phyloP scores from a whole-genome alignment of 176 grass and related monocot genomes.

The Dactylis glomerata region DNA sequence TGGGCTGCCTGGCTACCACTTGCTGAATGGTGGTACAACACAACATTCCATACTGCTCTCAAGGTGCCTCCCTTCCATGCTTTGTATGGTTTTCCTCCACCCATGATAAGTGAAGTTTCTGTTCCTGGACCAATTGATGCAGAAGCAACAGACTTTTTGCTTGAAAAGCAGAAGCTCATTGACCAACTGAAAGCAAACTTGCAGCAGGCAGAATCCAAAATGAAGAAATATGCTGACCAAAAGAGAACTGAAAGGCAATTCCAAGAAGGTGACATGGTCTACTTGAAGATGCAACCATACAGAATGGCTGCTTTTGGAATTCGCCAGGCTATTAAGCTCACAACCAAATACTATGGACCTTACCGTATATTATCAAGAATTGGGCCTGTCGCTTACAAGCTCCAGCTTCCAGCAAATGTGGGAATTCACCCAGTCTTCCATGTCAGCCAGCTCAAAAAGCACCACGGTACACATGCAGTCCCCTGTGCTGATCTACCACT shows the following conservation, averaged over 20 bases:
- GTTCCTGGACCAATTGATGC: background rate
- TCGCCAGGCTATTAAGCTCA: background rate
- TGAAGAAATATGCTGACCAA: background rate
- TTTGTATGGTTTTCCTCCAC: background rate
- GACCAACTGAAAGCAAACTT: rapidly evolving
- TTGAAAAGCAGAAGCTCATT: background rate
- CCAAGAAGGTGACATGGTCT: background rate
- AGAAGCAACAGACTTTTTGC: background rate
- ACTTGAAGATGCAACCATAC: background rate
- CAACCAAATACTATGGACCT: background rate
- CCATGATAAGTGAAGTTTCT: background rate
- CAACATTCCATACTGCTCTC: background rate
- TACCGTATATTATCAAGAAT: background rate
- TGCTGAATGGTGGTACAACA: background rate
- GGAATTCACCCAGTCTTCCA: too few relatives aligned
- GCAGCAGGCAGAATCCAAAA: rapidly evolving
- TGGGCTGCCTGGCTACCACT: background rate
- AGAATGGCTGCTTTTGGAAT: background rate
- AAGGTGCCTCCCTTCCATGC: background rate
- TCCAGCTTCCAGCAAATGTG: too few relatives aligned
- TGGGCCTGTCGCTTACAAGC: rapidly evolving
- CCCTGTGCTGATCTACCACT: too few relatives aligned
- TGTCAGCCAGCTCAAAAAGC: too few relatives aligned
- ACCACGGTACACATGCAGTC: too few relatives aligned
- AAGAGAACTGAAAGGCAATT: background rate